phyloP scores from a whole-genome alignment of 129 eudicot species.

The carrot (Daucus carota) region DH1_v3.0 NC_030385.2:18264001-18264500 shows the following conservation, averaged over 20 bases:
- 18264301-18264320: slow-evolving; percentile 30
- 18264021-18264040: slow-evolving; percentile 63
- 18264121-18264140: neutral
- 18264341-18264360: neutral
- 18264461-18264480: neutral
- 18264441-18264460: neutral
- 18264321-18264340: neutral
- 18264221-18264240: slow-evolving; percentile 58
- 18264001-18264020: slow-evolving; percentile 73
- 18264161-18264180: neutral
- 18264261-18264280: slow-evolving; percentile 95
- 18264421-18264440: neutral
- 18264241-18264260: slow-evolving; percentile 95
- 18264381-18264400: neutral
- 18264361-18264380: neutral
- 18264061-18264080: neutral
- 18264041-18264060: slow-evolving; percentile 40
- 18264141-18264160: neutral
- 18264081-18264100: neutral
- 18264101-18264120: neutral
- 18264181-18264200: neutral
- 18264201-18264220: slow-evolving; percentile 19
- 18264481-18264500: neutral
- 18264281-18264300: slow-evolving; percentile 77
- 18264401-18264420: neutral